Base-by-base conservation (phyloP, 768 basidiomycete genomes). In the Mycena floridula region DNA sequence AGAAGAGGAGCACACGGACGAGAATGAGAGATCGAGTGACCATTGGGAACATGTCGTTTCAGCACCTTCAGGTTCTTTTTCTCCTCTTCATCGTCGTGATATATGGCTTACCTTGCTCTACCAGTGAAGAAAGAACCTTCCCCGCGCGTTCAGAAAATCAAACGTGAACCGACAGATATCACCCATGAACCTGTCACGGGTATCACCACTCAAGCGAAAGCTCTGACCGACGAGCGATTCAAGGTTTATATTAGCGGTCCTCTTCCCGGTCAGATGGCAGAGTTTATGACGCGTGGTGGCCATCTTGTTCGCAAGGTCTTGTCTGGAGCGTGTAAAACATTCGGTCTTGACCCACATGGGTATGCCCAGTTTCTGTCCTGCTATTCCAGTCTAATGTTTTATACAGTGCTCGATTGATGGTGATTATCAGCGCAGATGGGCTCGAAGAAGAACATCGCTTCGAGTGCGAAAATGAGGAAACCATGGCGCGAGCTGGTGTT, bases 281-380 rank as follows among this genome's bases (percentile, higher is more conserved):
- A 56, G 22, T 62, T 64, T 52, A 60, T 54, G 50, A 62, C 61
- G 22, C 60, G 61, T 46, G 55, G 55, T 8, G 48, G 55, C 12
- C 59, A 64, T 48, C 39, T 39, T 36, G 59, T 62, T 21, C 42
- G 50, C 20, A 62, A 62, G 50, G 61, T 64, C 15, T 54, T 64
- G 21, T 22, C 38, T 37, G 56, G 55, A 16, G 61, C 51, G 4
- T 62, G 61, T 47, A 52, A 53, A 21, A 62, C 56, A 12, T 64
- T 64, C 46, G 48, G 49, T 7, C 37, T 64, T n/a, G 59, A 61
- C 30, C 0, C n/a, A 1, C 18, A 25, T 16, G 32, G 30, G 50
- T 52, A 4, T 30, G 32, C 42, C n/a, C 32, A 27, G 8, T 27
- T 16, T 23, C 20, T 25, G 3, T 42, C 35, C 38, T 3, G 9